Base-by-base conservation (phyloP, 371 early-diverging fungal genomes). In the Zancudomyces culisetae region DNA sequence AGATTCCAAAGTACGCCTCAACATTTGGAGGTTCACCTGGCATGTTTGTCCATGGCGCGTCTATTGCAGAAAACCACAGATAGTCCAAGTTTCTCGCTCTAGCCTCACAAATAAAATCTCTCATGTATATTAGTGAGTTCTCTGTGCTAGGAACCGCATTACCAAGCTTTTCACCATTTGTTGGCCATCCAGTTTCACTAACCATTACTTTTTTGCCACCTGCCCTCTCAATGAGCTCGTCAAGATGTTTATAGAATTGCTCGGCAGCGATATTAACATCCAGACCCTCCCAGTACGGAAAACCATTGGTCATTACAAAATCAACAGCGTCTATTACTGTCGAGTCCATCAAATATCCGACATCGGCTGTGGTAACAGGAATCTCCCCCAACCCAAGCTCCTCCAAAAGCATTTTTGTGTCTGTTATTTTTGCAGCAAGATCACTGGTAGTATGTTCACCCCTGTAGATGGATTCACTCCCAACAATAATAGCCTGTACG, bases 171-270 rank as follows among this genome's bases (percentile, higher is more conserved):
- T 63, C 61, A n/a, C 80, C 80, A 20, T 55, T 62, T 42, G 72
- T 68, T 42, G 80, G 80, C 79, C 79, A 80, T 56, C 80, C 80
- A 53, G 74, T 70, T 60, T 80, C 80, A 45, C 76, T 72, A 23
- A 78, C 61, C 23, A 69, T 59, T 3, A 78, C 64, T 20, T 61
- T 51, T 49, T 78, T 76, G 27, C 55, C 55, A 10, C 60, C 56
- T 22, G 75, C 67, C 26, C 63, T 45, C 23, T 56, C 59, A 52
- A 70, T 57, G 49, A 79, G 54, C 27, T 60, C 57, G n/a, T 70
- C 57, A 45, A 68, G 66, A 55, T 74, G 74, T 27, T 56, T 56
- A 45, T 74, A 66, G 15, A 75, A 52, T 13, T 61, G 72, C 45
- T 55, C 45, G 39, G 68, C 70, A 22, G 75, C 73, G 26, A 62